These are phyloP conservation scores for Pichia sp. DNA, from an alignment of 1,139 yeast genomes.

Conservation along the genomic window DNA sequence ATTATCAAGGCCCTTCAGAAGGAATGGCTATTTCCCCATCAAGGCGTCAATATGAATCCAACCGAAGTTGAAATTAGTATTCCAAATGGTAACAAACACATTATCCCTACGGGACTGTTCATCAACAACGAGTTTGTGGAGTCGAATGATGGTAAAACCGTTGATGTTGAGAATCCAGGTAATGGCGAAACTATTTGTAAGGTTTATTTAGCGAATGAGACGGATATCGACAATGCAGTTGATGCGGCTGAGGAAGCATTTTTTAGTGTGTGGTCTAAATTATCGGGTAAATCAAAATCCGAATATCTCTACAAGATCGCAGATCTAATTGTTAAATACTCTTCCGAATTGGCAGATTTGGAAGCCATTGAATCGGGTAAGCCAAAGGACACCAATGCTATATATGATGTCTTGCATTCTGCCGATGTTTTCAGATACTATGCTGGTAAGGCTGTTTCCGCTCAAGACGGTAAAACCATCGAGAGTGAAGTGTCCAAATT, in stretches of 20 bases:
- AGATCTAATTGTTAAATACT: constrained; percentile 40
- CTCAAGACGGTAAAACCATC: constrained; percentile 42
- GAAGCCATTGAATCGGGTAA: constrained; percentile 65
- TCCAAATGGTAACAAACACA: constrained; percentile 47
- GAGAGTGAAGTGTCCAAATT: constrained; percentile 44
- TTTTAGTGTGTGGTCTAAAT: constrained; percentile 23
- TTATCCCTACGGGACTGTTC: constrained; percentile 59
- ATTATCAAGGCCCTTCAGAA: too few species aligned
- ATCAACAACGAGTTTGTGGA: constrained; percentile 47
- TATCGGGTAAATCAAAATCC: constrained; percentile 26
- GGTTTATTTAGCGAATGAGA: constrained; percentile 42
- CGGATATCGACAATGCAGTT: constrained; percentile 46
- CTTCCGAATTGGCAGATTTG: constrained; percentile 42
- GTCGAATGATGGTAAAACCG: constrained; percentile 37
- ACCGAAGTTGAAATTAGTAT: constrained; percentile 33
- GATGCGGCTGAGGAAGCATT: constrained; percentile 41
- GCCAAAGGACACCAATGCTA: constrained; percentile 34
- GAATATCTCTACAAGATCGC: constrained; percentile 43
- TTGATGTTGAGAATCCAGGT: constrained; percentile 47
- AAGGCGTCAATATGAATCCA: constrained; percentile 10
- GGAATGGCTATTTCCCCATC: too few species aligned
- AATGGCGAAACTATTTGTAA: constrained; percentile 44
- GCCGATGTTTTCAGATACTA: constrained; percentile 45
- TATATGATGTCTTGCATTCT: constrained; percentile 40
- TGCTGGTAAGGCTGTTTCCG: constrained; percentile 49